Evolutionary conservation across 169 alveolate species (phyloP).

Genomic region (Perkinsus marinus): DNA sequence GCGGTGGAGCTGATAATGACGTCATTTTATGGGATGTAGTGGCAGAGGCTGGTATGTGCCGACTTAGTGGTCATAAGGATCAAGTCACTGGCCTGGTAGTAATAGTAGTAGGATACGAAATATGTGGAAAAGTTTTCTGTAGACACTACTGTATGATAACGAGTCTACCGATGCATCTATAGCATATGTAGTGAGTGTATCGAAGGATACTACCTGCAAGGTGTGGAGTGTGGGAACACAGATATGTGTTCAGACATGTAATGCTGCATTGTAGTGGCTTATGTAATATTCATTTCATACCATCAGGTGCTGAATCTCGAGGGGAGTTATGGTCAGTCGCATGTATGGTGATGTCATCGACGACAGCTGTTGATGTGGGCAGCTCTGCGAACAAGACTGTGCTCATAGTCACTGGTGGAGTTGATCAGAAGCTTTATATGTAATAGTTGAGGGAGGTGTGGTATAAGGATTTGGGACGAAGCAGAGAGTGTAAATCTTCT

Average conservation of each 20-base stretch:
- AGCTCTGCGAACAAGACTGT: constrained; percentile 6
- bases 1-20: constrained; percentile 65
- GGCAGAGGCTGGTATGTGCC: constrained; percentile 54
- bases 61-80: constrained; percentile 56
- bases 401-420: background rate
- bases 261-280: background rate
- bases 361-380: background rate
- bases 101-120: background rate
- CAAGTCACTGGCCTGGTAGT: constrained; percentile 45
- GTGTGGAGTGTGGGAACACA: constrained; percentile 19
- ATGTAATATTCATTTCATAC: background rate
- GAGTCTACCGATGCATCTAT: constrained; percentile 10
- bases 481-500: too few species aligned
- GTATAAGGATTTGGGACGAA: too few species aligned
- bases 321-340: background rate
- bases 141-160: constrained; percentile 15
- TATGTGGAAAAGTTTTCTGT: background rate
- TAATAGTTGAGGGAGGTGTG: background rate
- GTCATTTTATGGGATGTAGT: constrained; percentile 62
- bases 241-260: constrained; percentile 23
- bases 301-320: background rate
- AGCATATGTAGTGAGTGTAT: constrained; percentile 4
- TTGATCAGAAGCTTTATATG: background rate
- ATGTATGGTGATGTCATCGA: background rate
- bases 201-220: constrained; percentile 20